These are phyloP conservation scores for Grosmannia clavigera DNA, from an alignment of 2,329 filamentous ascomycete genomes.

Conservation along the genomic window DNA sequence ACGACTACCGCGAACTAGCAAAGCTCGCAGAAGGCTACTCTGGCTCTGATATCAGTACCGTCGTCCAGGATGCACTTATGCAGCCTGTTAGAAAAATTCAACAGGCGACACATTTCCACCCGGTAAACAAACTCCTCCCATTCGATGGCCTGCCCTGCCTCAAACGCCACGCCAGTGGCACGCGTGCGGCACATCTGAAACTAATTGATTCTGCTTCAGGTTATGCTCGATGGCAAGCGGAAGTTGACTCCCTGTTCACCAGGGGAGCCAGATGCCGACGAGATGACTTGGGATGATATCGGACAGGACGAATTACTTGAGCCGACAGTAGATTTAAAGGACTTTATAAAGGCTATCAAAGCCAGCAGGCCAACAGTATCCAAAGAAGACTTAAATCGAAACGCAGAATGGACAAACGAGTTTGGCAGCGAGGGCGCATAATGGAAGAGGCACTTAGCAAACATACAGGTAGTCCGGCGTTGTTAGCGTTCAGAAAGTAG, in stretches of 20 bases:
- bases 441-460: background rate
- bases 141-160: background rate
- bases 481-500: background rate
- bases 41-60: constrained; percentile 89
- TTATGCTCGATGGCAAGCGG: constrained; percentile 52
- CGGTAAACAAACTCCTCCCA: constrained; percentile 39
- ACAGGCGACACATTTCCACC: constrained; percentile 95
- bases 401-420: constrained; percentile 88
- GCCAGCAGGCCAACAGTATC: constrained; percentile 83
- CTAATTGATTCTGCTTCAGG: constrained; percentile 30
- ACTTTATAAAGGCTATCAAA: constrained; percentile 88
- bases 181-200: too few relatives aligned
- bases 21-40: constrained; percentile 86
- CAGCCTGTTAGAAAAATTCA: constrained; percentile 94
- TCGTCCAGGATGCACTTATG: constrained; percentile 94
- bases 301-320: constrained; percentile 76
- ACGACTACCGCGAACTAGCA: constrained; percentile 71
- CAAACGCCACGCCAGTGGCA: background rate
- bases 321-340: constrained; percentile 74
- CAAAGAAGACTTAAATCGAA: constrained; percentile 68
- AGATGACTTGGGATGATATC: constrained; percentile 89
- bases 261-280: constrained; percentile 69
- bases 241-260: constrained; percentile 88
- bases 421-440: constrained; percentile 80
- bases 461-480: background rate